Conservation (phyloP, 805 yeast genomes). For the Metschnikowia lachancei region DNA sequence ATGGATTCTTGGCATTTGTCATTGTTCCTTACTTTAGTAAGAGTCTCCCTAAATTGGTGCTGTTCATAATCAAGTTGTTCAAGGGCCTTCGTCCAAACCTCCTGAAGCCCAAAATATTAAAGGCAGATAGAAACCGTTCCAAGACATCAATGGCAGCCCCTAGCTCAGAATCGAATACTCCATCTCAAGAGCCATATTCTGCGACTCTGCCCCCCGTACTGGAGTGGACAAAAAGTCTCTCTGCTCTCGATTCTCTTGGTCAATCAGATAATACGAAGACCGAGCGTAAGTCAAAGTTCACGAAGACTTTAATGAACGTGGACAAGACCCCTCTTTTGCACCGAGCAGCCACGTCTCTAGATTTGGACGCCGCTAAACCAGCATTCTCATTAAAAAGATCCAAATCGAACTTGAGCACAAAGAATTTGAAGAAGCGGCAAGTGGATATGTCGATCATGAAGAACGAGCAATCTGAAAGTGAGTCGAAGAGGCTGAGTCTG, state of each 20-base stretch:
- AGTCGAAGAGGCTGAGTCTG: slow-evolving; percentile 14
- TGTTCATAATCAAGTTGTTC: slow-evolving; percentile 45
- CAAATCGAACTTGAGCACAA: slow-evolving; percentile 40
- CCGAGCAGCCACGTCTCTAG: slow-evolving; percentile 21
- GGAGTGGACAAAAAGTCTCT: slow-evolving; percentile 6
- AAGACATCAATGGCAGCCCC: background rate
- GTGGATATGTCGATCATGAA: slow-evolving; percentile 34
- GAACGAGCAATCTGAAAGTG: slow-evolving; percentile 6
- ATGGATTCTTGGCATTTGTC: slow-evolving; percentile 51
- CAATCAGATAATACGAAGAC: background rate
- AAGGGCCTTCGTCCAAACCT: slow-evolving; percentile 40
- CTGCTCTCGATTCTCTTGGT: background rate
- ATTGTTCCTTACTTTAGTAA: slow-evolving; percentile 53
- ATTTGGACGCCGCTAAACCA: slow-evolving; percentile 28
- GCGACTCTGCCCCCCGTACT: background rate
- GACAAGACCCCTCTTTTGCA: slow-evolving; percentile 17
- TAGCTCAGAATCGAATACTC: background rate
- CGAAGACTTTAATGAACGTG: slow-evolving; percentile 15
- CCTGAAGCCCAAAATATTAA: slow-evolving; percentile 25
- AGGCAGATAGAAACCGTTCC: slow-evolving; percentile 12
- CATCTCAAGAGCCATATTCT: background rate
- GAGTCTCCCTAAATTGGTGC: slow-evolving; percentile 46
- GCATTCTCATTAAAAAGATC: slow-evolving; percentile 38
- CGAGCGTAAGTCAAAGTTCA: slow-evolving; percentile 15
- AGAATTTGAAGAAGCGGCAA: slow-evolving; percentile 38